Evolutionary conservation across 1,284 basidiomycete genomes (phyloP), one percentile per base, ranked within the genome.

Genomic region (Ustilago crameri): DNA sequence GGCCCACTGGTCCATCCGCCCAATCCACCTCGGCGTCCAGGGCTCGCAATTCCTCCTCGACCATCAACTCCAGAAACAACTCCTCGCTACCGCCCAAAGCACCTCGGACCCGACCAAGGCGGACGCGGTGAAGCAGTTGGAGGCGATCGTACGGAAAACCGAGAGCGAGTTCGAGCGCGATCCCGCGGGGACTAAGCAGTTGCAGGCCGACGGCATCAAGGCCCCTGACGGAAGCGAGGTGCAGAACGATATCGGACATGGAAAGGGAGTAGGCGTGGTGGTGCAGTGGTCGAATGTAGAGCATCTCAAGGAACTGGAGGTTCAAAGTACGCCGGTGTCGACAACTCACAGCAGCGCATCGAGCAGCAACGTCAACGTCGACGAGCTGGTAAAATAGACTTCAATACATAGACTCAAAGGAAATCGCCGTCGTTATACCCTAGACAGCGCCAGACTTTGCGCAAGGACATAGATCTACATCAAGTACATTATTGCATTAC

Each of bases 301-400:
- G 12, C 71, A 74, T 50, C 38, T 74, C 9, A 54, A 60, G 26
- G 47, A 58, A 18, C n/a, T 73, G 32, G 59, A 72, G n/a, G 26
- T 24, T 9, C 34, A 18, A 17, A 26, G 15, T 20, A 41, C 24
- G 8, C 12, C 42, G 2, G 9, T 37, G 3, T n/a, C 23, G 27
- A 58, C 47, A 14, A 24, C 27, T 3, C 30, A 18, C 27, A 23
- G 42, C 24, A 40, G 41, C 24, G 32, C 42, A 12, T 46, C 42
- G 34, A 38, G 42, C 23, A 46, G 53, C 7, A 69, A 65, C 15
- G 56, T 69, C 51, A 74, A 74, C 30, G 70, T 74, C 9, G 70
- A 74, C 48, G 65, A 74, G 20, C 51, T 74, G 17, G 65, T 74
- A 51, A 65, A 66, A 24, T 71, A 61, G 54, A 45, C 18, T n/a